phyloP scores from a whole-genome alignment of 768 basidiomycete genomes.

The Macrocybe gigantea region DNA sequence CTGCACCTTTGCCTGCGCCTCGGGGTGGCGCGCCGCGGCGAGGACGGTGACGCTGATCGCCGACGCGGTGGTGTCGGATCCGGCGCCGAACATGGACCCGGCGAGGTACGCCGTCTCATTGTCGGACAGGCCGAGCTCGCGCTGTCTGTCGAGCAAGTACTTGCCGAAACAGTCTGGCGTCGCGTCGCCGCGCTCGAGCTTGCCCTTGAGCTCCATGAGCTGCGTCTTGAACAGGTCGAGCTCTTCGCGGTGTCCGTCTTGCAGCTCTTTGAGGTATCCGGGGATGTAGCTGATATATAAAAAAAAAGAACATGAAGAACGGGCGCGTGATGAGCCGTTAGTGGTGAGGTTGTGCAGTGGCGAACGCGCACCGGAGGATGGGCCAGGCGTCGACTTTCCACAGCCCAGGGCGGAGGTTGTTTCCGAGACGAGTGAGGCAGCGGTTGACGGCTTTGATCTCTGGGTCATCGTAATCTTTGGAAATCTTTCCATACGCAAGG shows the following conservation, averaged over 20 bases:
- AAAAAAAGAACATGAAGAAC: not conserved
- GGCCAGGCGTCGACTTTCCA: constrained; percentile 46
- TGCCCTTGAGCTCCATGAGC: constrained; percentile 35
- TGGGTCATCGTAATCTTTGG: constrained; percentile 37
- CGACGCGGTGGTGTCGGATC: constrained; percentile 59
- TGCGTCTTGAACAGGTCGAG: constrained; percentile 49
- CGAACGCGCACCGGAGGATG: constrained; percentile 23
- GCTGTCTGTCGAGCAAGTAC: constrained; percentile 52
- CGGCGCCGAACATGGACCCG: constrained; percentile 62
- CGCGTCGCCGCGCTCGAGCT: constrained; percentile 29
- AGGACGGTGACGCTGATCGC: constrained; percentile 52
- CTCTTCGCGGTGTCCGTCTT: constrained; percentile 51
- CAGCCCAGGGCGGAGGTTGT: constrained; percentile 35
- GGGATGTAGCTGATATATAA: constrained; percentile 48
- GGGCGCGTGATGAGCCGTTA: not conserved
- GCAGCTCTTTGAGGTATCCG: constrained; percentile 53
- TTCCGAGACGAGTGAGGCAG: constrained; percentile 39
- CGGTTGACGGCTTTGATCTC: constrained; percentile 41
- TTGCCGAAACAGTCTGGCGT: constrained; percentile 45
- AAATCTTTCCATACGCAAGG: constrained; percentile 40
- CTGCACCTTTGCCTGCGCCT: constrained; percentile 44
- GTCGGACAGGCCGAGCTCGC: constrained; percentile 45
- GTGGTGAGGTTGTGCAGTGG: not conserved
- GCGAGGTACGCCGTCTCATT: constrained; percentile 59
- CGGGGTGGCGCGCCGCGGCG: constrained; percentile 51